Conservation (phyloP, 1,139 yeast species). For the Saccharomyces hybrid region DNA sequence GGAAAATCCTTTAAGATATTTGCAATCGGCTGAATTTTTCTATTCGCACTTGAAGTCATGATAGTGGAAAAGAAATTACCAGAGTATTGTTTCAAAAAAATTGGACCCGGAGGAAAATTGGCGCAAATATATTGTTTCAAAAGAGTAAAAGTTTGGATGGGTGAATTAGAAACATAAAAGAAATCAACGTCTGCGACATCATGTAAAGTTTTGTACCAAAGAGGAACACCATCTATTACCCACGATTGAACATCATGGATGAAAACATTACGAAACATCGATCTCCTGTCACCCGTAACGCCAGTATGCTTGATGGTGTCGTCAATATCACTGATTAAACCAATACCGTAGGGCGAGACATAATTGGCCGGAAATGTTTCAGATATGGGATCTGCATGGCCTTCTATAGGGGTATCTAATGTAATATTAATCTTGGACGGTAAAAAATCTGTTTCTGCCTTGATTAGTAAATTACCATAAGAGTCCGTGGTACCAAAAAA, state of each 20-base stretch:
- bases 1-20: conserved; percentile 73
- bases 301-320: conserved; percentile 92
- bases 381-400: conserved; percentile 11
- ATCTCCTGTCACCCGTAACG: conserved; percentile 78
- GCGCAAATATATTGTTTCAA: conserved; percentile 50
- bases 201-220: conserved; percentile 53
- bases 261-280: conserved; percentile 69
- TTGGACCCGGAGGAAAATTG: conserved; percentile 60
- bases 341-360: conserved; percentile 38
- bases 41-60: conserved; percentile 78
- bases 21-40: conserved; percentile 61
- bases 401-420: conserved; percentile 19
- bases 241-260: conserved; percentile 58
- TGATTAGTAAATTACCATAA: conserved; percentile 51
- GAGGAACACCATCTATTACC: conserved; percentile 63
- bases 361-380: conserved; percentile 11
- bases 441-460: conserved; percentile 43
- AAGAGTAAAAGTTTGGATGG: conserved; percentile 76
- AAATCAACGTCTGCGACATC: conserved; percentile 45
- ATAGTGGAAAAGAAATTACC: conserved; percentile 76
- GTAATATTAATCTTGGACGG: conserved; percentile 42
- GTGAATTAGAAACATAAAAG: conserved; percentile 93
- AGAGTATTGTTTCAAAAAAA: conserved; percentile 77
- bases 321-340: conserved; percentile 85
- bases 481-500: conserved; percentile 43